Conservation (phyloP, 768 basidiomycete species). For the Phlegmacium glaucopus region DNA sequence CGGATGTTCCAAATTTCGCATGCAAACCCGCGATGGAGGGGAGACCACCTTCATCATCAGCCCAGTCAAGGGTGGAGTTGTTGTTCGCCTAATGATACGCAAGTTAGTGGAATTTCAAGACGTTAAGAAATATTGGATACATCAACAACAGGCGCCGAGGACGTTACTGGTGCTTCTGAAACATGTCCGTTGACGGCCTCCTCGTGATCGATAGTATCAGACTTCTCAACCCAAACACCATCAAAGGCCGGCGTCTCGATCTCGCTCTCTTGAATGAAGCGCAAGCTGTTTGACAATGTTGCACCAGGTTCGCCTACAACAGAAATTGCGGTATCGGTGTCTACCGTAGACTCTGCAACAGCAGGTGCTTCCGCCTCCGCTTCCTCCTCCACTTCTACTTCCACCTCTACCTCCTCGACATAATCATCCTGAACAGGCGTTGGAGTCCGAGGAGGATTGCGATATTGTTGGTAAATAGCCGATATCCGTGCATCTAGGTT, state of each 20-base stretch:
- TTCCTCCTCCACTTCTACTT: slow-evolving; percentile 17
- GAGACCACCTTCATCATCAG: slow-evolving; percentile 75
- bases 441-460: slow-evolving; percentile 45
- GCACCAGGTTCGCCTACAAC: slow-evolving; percentile 42
- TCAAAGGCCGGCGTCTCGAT: slow-evolving; percentile 56
- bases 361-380: slow-evolving; percentile 25
- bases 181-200: slow-evolving; percentile 30
- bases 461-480: slow-evolving; percentile 51
- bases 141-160: slow-evolving; percentile 16
- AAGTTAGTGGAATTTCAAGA: neutral
- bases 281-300: slow-evolving; percentile 53
- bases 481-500: slow-evolving; percentile 54
- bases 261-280: slow-evolving; percentile 82
- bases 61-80: slow-evolving; percentile 66
- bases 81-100: slow-evolving; percentile 10
- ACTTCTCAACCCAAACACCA: slow-evolving; percentile 54
- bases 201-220: slow-evolving; percentile 35
- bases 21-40: slow-evolving; percentile 78
- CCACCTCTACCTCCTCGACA: slow-evolving; percentile 18
- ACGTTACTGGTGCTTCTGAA: slow-evolving; percentile 13
- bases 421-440: slow-evolving; percentile 35
- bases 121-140: neutral
- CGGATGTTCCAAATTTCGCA: slow-evolving; percentile 73
- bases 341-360: too few species aligned
- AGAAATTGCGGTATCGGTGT: too few species aligned